These are phyloP conservation scores for Phycomyces blakesleeanus DNA, from an alignment of 192 early-diverging fungal species.

Conservation along the genomic window DNA sequence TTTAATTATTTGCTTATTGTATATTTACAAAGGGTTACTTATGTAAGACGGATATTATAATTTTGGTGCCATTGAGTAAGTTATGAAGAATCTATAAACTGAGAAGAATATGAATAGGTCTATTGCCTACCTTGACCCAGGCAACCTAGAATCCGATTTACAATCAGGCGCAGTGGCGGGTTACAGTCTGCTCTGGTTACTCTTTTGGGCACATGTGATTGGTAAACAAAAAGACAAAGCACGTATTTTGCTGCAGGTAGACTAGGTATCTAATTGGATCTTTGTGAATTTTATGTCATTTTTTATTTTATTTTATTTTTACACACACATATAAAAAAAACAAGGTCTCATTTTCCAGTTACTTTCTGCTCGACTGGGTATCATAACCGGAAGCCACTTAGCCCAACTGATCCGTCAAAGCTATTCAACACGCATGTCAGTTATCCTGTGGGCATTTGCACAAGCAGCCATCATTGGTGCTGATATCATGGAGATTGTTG, in stretches of 20 bases:
- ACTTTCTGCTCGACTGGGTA: constrained; percentile 58
- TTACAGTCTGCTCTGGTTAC: constrained; percentile 61
- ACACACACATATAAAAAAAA: no score
- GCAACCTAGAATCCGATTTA: constrained; percentile 66
- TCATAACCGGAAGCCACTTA: constrained; percentile 60
- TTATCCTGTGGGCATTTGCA: constrained; percentile 55
- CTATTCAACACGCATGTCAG: constrained; percentile 44
- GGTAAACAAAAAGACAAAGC: constrained; percentile 21
- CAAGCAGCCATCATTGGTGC: constrained; percentile 67
- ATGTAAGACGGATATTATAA: neutral
- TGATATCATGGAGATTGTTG: constrained; percentile 80
- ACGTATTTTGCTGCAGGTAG: no score
- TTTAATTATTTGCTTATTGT: neutral
- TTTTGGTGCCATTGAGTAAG: no score
- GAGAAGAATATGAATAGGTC: constrained; percentile 30
- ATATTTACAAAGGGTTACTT: neutral
- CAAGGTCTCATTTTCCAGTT: constrained; percentile 57
- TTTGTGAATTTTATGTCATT: no score
- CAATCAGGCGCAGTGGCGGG: constrained; percentile 66
- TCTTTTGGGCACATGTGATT: constrained; percentile 60
- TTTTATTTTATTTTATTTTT: no score
- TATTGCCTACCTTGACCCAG: constrained; percentile 71
- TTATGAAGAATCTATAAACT: neutral
- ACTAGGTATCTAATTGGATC: no score
- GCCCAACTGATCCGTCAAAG: constrained; percentile 50